Conservation (phyloP, 352 stramenopile species). For the Globisporangium rhizosaccharum region DNA sequence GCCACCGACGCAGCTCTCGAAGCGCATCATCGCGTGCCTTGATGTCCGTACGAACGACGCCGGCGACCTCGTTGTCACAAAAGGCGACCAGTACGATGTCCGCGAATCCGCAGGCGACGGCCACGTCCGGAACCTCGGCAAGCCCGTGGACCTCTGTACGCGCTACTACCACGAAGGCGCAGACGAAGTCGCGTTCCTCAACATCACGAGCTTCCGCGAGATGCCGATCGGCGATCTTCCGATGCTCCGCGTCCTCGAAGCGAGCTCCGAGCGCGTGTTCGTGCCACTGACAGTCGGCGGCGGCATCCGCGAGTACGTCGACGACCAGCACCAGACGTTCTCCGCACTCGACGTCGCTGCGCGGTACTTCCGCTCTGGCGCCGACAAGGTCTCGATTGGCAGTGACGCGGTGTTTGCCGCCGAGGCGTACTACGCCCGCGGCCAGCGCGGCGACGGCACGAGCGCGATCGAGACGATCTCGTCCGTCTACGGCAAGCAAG, state of each 20-base stretch:
- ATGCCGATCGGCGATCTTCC: conserved; percentile 95
- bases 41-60: conserved; percentile 96
- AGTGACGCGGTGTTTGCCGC: conserved; percentile 95
- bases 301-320: conserved; percentile 95
- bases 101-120: conserved; percentile 79
- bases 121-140: conserved; percentile 96
- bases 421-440: conserved; percentile 83
- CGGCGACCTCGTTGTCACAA: conserved; percentile 97
- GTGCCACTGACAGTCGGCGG: conserved; percentile 97
- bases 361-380: conserved; percentile 96
- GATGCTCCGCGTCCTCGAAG: conserved; percentile 95
- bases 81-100: conserved; percentile 99
- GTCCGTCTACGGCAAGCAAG: conserved; percentile 94
- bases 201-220: conserved; percentile 98
- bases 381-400: conserved; percentile 97
- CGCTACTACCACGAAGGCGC: conserved; percentile 96
- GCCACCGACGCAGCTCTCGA: conserved; percentile 80
- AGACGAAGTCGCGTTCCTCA: conserved; percentile 98
- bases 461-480: conserved; percentile 97
- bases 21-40: conserved; percentile 96
- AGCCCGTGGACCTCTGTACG: conserved; percentile 92
- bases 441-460: conserved; percentile 56
- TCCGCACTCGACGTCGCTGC: conserved; percentile 94
- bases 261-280: conserved; percentile 94
- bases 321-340: conserved; percentile 81